Percentiles rank a stretch among this genome's conserved stretches.
These are phyloP conservation scores for Butyriboletus loyo DNA, from an alignment of 768 basidiomycete genomes.

Conservation along the genomic window DNA sequence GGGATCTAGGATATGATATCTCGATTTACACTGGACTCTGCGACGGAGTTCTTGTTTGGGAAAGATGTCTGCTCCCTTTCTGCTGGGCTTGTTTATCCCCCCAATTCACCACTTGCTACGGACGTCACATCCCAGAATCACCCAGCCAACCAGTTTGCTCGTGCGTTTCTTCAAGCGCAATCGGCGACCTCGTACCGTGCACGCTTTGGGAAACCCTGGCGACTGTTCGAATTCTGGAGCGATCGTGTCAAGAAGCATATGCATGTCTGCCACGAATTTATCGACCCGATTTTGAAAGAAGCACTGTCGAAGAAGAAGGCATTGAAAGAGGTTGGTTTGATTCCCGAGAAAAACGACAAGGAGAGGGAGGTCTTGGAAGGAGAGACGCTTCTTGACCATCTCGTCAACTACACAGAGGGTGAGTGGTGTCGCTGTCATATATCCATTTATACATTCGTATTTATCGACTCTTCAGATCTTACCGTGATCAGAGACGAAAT, in stretches of 20 bases:
- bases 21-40: conserved; percentile 59
- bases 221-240: conserved; percentile 48
- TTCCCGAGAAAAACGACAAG: conserved; percentile 2
- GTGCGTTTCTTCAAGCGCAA: conserved; percentile 52
- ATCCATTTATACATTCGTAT: neutral
- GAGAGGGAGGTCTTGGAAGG: conserved; percentile 18
- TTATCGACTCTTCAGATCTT: conserved; percentile 21
- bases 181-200: conserved; percentile 36
- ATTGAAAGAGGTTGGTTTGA: conserved; percentile 20
- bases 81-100: conserved; percentile 48
- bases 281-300: conserved; percentile 50
- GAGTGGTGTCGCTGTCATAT: neutral
- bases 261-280: conserved; percentile 46
- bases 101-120: conserved; percentile 13
- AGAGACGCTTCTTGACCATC: conserved; percentile 30
- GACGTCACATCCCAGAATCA: conserved; percentile 22
- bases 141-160: conserved; percentile 41
- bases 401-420: conserved; percentile 31
- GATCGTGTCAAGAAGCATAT: conserved; percentile 47
- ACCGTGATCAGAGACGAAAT: conserved; percentile 34
- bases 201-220: conserved; percentile 46
- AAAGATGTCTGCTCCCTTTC: conserved; percentile 45
- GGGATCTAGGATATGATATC: conserved; percentile 45
- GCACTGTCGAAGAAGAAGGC: conserved; percentile 41
- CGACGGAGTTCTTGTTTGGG: conserved; percentile 57